A percentile compares a stretch with the other conserved stretches of the same genome.
These are phyloP conservation scores for Pleurotus ostreatus DNA, from an alignment of 768 basidiomycete genomes.

Conservation along the genomic window DNA sequence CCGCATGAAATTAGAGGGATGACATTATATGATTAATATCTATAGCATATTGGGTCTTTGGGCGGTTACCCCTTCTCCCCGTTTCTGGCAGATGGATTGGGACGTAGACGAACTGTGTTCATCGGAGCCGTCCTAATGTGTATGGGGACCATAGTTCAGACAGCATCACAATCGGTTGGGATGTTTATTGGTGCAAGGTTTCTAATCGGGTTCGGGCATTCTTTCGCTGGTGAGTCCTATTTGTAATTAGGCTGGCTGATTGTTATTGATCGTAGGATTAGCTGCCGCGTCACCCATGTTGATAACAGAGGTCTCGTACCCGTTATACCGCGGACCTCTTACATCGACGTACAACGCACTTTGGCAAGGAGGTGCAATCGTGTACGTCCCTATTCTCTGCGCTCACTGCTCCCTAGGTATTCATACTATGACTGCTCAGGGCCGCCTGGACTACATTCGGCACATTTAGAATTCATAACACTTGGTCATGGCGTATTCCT, in stretches of 20 bases:
- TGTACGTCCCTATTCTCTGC: slow-evolving; percentile 32
- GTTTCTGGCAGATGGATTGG: slow-evolving; percentile 1
- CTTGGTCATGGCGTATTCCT: slow-evolving; percentile 39
- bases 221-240: too few relatives aligned
- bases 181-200: too few relatives aligned
- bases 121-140: slow-evolving; percentile 29
- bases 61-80: neutral
- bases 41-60: neutral
- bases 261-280: neutral
- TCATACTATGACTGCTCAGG: slow-evolving; percentile 18
- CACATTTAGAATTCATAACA: slow-evolving; percentile 41
- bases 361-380: slow-evolving; percentile 69
- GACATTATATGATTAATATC: neutral
- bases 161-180: too few relatives aligned
- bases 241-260: too few relatives aligned
- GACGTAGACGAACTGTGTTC: neutral
- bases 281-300: slow-evolving; percentile 68
- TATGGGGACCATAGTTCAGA: slow-evolving; percentile 18
- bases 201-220: too few relatives aligned
- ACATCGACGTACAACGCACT: slow-evolving; percentile 70
- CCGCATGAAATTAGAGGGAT: neutral
- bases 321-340: slow-evolving; percentile 64
- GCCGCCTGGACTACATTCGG: slow-evolving; percentile 70
- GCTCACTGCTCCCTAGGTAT: neutral
- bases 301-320: slow-evolving; percentile 72